A percentile compares a stretch with the other conserved stretches of the same genome.
These are phyloP conservation scores for Hypsizygus marmoreus DNA, from an alignment of 768 basidiomycete species.

Conservation along the genomic window DNA sequence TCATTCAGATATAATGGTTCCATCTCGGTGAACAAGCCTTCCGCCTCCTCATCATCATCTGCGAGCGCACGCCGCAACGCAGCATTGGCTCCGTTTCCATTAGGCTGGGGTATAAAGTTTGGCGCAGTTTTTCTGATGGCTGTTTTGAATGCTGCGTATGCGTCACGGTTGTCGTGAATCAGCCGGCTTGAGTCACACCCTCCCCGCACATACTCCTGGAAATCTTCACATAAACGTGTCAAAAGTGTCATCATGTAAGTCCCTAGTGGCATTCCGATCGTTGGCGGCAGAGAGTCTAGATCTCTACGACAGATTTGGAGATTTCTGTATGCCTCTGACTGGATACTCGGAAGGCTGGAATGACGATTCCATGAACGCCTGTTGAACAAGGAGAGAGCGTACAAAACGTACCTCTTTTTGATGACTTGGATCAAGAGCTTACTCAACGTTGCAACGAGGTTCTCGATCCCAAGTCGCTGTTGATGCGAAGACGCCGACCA, in stretches of 20 bases:
- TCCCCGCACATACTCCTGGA: constrained; percentile 29
- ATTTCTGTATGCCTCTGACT: constrained; percentile 17
- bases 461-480: constrained; percentile 33
- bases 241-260: constrained; percentile 33
- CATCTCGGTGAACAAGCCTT: too few relatives aligned
- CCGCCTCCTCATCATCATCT: too few relatives aligned
- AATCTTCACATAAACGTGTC: constrained; percentile 27
- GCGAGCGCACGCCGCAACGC: too few relatives aligned
- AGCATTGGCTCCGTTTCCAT: too few relatives aligned
- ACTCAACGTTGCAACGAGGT: constrained; percentile 33
- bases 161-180: constrained; percentile 29
- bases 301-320: constrained; percentile 24
- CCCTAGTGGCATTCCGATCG: constrained; percentile 31
- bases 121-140: constrained; percentile 32
- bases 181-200: constrained; percentile 18
- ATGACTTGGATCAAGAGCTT: constrained; percentile 34
- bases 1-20: constrained; percentile 25
- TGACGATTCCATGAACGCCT: too few relatives aligned
- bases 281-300: constrained; percentile 25
- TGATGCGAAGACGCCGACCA: constrained; percentile 29
- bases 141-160: constrained; percentile 25
- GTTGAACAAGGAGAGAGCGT: too few relatives aligned
- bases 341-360: constrained; percentile 30
- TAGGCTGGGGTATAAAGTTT: constrained; percentile 27
- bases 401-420: constrained; percentile 18